Evolutionary conservation across 2,329 filamentous ascomycete species (phyloP), one percentile per base, ranked within the genome.

Genomic region (Fusarium irregulare): DNA sequence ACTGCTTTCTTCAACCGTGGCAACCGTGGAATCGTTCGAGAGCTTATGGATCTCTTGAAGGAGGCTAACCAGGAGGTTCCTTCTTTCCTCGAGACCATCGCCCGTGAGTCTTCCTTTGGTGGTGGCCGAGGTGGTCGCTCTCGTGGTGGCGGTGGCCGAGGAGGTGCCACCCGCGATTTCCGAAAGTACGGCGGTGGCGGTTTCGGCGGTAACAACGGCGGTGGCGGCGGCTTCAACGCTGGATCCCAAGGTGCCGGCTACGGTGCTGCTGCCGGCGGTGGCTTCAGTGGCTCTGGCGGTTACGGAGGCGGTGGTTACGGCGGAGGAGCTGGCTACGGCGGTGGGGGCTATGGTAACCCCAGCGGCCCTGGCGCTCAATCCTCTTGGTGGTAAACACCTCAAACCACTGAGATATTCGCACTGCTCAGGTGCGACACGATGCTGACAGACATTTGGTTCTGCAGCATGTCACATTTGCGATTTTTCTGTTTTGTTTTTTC

Each of bases 1-100:
- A 99, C 96, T 75, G 96, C 96, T 60, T 99, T 99, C 88, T 98
- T 99, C 91, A 99, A 99, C 89, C 95, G 96, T 79, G 95, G 95
- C 78, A 99, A 99, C 88, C 93, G 96, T 77, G 96, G 96, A 83
- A 93, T 99, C 75, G 96, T 98, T 71, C 92, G 96, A 74, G 96
- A 98, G 76, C 90, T 99, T 67, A 89, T 99, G 76, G 96, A 99
- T n/a, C 90, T 99, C 28, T 89, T 99, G 74, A 98, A 98, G 87
- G 96, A 99, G 83, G 96, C 96, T 73, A 97, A 99, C 85, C 96
- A 99, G 83, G 96, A 99, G 78, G 89, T 98, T 69, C 96, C 96
- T 32, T 80, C 87, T 49, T 99, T 98, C 89, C 88, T 99, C 66
- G 96, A 99, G 88, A 97, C 92, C 78, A 97, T 99, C 83, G 95